These are phyloP conservation scores for Epichloe amarillans DNA, from an alignment of 2,329 filamentous ascomycete species.

Conservation along the genomic window DNA sequence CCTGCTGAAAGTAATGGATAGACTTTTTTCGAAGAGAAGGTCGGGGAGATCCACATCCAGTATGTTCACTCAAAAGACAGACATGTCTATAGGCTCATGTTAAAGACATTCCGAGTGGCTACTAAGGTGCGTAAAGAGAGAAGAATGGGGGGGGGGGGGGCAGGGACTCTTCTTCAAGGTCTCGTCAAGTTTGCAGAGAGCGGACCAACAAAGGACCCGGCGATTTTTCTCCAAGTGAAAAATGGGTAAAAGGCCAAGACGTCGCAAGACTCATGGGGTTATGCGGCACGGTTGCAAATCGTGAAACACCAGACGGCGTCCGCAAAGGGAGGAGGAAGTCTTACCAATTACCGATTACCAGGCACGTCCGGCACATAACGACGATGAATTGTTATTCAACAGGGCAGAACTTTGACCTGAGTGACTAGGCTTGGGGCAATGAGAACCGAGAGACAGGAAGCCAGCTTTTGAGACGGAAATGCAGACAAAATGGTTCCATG, in stretches of 20 bases:
- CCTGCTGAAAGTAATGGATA: slow-evolving; percentile 3
- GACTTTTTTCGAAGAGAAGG: neutral
- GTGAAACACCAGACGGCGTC: neutral
- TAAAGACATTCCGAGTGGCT: neutral
- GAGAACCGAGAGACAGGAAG: too few species aligned
- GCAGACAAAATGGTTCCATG: too few species aligned
- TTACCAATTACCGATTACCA: neutral
- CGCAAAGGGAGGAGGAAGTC: neutral
- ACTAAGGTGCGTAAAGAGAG: neutral
- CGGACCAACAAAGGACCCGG: neutral
- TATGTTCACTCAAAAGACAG: neutral
- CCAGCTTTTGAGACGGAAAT: too few species aligned
- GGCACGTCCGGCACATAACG: neutral
- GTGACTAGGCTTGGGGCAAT: too few species aligned
- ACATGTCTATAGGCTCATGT: neutral
- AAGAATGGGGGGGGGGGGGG: neutral
- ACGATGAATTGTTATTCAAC: neutral
- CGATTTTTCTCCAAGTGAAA: neutral
- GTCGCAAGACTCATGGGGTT: neutral
- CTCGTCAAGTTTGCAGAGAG: neutral
- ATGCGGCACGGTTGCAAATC: neutral
- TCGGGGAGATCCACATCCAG: neutral
- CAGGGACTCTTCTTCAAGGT: neutral
- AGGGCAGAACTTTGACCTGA: too few species aligned
- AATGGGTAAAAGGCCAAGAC: neutral